A percentile compares a stretch with the other conserved stretches of the same genome.
These are phyloP conservation scores for Cystobasidium tubakii DNA, from an alignment of 768 basidiomycete species.

Conservation along the genomic window DNA sequence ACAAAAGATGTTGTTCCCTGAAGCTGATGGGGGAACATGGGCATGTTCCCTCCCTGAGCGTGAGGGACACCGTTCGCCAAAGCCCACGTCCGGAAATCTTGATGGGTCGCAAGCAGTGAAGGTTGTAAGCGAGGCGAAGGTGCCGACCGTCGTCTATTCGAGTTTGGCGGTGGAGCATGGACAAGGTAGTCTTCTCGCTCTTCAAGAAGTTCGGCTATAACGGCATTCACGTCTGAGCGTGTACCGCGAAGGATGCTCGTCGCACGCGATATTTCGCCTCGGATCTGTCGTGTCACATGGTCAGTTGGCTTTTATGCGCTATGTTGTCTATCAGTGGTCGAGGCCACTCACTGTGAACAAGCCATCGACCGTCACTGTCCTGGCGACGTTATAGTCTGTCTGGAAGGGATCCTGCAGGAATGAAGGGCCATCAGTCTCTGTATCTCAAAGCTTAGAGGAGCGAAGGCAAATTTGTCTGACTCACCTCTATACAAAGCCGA, in stretches of 20 bases:
- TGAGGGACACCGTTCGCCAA: constrained; percentile 35
- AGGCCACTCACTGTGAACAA: constrained; percentile 75
- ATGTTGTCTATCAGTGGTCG: neutral
- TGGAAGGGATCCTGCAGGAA: constrained; percentile 85
- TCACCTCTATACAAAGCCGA: constrained; percentile 88
- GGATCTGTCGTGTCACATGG: constrained; percentile 59
- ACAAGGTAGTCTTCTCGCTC: constrained; percentile 63
- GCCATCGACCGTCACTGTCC: constrained; percentile 94
- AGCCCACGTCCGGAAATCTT: constrained; percentile 38
- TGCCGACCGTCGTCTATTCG: constrained; percentile 34
- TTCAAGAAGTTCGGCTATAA: constrained; percentile 79
- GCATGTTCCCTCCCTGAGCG: neutral
- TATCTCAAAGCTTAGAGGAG: too few relatives aligned
- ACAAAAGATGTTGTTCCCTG: neutral
- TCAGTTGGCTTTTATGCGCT: neutral
- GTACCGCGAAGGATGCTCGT: constrained; percentile 69
- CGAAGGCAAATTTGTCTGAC: constrained; percentile 35
- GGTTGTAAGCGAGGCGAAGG: constrained; percentile 36
- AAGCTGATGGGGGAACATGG: constrained; percentile 2
- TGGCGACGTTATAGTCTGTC: constrained; percentile 87
- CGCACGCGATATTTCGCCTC: constrained; percentile 97
- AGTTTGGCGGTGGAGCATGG: constrained; percentile 38
- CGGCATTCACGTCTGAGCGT: constrained; percentile 71
- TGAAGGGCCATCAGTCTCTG: neutral
- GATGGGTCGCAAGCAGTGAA: constrained; percentile 23